phyloP scores from a whole-genome alignment of 495 filamentous ascomycete species.

The Hyaloscypha bicolor region DNA sequence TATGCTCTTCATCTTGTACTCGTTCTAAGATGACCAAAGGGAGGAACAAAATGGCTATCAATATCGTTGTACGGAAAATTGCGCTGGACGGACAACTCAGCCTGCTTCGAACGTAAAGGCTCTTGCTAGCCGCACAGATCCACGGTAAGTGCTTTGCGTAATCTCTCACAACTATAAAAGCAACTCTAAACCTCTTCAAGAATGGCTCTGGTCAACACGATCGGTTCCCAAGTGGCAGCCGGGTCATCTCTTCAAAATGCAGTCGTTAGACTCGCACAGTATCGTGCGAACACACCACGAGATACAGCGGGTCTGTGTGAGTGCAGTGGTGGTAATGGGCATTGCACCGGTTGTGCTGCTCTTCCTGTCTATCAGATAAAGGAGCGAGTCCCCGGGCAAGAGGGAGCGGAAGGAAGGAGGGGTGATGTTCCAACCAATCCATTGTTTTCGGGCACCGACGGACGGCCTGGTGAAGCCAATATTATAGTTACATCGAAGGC shows the following conservation, averaged over 20 bases:
- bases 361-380: slow-evolving; percentile 8
- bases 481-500: slow-evolving; percentile 16
- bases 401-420: slow-evolving; percentile 7
- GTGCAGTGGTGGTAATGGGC: slow-evolving; percentile 15
- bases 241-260: slow-evolving; percentile 5
- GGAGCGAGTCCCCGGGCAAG: neutral
- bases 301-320: slow-evolving; percentile 16
- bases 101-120: slow-evolving; percentile 2
- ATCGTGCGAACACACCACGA: slow-evolving; percentile 3
- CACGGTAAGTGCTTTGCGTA: neutral
- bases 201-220: slow-evolving; percentile 4
- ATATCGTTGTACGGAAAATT: slow-evolving; percentile 13
- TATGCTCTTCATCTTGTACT: neutral
- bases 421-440: neutral
- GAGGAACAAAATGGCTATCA: slow-evolving; percentile 20
- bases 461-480: slow-evolving; percentile 5
- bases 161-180: neutral
- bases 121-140: slow-evolving; percentile 2
- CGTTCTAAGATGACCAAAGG: neutral
- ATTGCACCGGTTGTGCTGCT: slow-evolving; percentile 17
- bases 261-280: slow-evolving; percentile 11
- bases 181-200: neutral
- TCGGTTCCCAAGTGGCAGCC: slow-evolving; percentile 7
- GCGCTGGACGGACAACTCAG: slow-evolving; percentile 11
- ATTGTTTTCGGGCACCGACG: slow-evolving; percentile 9